These are phyloP conservation scores for Eremothecium gossypii DNA, from an alignment of 1,139 yeast species.

Conservation along the genomic window DNA sequence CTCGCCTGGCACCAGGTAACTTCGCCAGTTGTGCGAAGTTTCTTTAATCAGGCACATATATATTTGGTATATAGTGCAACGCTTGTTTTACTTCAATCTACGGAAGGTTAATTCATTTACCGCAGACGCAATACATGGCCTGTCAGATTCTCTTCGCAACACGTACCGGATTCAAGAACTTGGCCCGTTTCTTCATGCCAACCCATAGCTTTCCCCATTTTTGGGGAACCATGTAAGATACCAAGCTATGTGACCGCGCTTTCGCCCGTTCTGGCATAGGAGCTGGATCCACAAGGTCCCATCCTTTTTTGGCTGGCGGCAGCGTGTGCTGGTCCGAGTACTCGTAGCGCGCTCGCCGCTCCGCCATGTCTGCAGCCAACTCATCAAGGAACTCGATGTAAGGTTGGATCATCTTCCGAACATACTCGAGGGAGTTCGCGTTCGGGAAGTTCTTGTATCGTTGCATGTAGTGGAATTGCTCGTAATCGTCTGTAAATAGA, in stretches of 20 bases:
- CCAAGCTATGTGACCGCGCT: not conserved
- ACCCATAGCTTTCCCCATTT: not conserved
- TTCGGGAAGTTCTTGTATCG: conserved; percentile 4
- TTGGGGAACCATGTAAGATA: not conserved
- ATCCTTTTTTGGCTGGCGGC: not conserved
- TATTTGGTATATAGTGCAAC: no score
- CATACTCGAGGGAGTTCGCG: conserved; percentile 1
- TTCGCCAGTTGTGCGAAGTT: no score
- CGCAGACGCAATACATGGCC: no score
- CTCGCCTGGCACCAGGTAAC: no score
- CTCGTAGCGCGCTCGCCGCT: not conserved
- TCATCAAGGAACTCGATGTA: conserved; percentile 2
- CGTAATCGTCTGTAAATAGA: conserved; percentile 1
- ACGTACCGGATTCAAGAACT: not conserved
- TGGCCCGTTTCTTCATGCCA: not conserved
- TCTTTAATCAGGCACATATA: no score
- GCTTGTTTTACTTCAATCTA: no score
- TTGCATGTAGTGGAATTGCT: conserved; percentile 3
- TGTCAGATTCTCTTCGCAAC: no score
- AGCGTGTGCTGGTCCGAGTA: not conserved
- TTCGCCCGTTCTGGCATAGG: not conserved
- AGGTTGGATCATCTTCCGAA: conserved; percentile 1
- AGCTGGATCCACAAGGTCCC: not conserved
- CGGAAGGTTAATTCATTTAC: no score
- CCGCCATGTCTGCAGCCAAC: conserved; percentile 2